Base-by-base conservation (phyloP, 495 filamentous ascomycete genomes). In the Tuber brumale region DNA sequence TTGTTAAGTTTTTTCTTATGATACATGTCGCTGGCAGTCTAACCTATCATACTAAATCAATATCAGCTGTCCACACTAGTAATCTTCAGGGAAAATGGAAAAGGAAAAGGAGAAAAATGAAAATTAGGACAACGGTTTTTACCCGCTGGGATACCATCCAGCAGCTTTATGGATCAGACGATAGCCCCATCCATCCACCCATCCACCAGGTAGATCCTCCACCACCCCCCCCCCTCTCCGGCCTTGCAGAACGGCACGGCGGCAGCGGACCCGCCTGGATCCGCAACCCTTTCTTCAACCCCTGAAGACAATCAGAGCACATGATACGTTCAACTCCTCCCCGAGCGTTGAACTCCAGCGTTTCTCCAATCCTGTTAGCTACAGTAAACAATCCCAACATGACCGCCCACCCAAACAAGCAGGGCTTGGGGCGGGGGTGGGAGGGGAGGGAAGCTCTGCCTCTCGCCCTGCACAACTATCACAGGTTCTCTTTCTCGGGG, bases 241-340 rank as follows among this genome's bases (percentile, higher is more conserved):
- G 48, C 48, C 48, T n/a, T 57, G 48, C 48, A 57, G 48, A 57
- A 66, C 57, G 27, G n/a, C 27, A 66, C n/a, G 57, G 57, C 57
- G 57, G 57, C 18, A 66, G 27, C n/a, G 27, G 57, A 66, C n/a
- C 57, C 57, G 57, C 57, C 27, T 66, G 57, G 27, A 66, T 31
- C 12, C 9, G 3, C n/a, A 66, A n/a, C 57, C 57, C 27, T 66
- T 66, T 18, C n/a, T 66, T 31, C 27, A 27, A 66, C 8, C 31
- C 6, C 57, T 57, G 14, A n/a, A 31, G 10, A 66, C 51, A 66
- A 66, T 66, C 10, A 31, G 57, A 31, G 27, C 57, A 66, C 27
- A 66, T 66, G 57, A 66, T 66, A 66, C 57, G 57, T 16, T 31
- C 57, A 31, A 31, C 9, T 66, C 31, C 31, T 14, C 27, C 57